These are phyloP conservation scores for Colletotrichum filicis DNA, from an alignment of 2,329 filamentous ascomycete species.

Conservation along the genomic window DNA sequence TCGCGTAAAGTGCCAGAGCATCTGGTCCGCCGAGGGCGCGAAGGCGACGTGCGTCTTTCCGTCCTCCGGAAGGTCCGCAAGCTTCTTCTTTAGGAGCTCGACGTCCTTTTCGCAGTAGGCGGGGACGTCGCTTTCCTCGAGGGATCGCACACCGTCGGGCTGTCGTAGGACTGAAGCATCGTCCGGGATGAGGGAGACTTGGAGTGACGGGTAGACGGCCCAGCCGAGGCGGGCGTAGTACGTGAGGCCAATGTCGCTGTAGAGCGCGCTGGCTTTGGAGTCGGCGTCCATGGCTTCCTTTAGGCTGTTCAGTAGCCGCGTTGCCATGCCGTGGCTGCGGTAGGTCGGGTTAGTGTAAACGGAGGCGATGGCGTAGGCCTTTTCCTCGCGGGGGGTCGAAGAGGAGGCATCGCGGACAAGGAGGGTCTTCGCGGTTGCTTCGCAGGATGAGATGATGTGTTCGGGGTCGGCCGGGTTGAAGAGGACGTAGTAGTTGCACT, in stretches of 20 bases:
- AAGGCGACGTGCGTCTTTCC: constrained; percentile 46
- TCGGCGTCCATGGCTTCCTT: constrained; percentile 46
- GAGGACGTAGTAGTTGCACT: constrained; percentile 46
- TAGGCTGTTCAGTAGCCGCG: constrained; percentile 45
- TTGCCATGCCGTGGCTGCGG: constrained; percentile 48
- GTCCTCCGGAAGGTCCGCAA: constrained; percentile 33
- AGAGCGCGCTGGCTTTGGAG: constrained; percentile 48
- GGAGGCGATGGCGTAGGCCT: constrained; percentile 47
- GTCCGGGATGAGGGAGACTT: constrained; percentile 46
- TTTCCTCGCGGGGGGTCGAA: constrained; percentile 39
- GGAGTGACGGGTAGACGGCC: constrained; percentile 43
- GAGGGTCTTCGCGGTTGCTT: constrained; percentile 37
- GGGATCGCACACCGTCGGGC: constrained; percentile 38
- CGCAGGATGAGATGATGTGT: constrained; percentile 48
- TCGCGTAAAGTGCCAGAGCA: constrained; percentile 47
- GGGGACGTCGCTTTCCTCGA: constrained; percentile 39
- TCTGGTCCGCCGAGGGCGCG: constrained; percentile 42
- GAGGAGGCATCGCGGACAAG: constrained; percentile 39
- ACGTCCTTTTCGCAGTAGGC: constrained; percentile 42
- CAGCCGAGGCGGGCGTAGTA: constrained; percentile 49
- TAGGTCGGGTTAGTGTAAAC: constrained; percentile 48
- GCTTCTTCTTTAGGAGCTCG: constrained; percentile 38
- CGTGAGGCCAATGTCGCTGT: constrained; percentile 46
- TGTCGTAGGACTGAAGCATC: constrained; percentile 33
- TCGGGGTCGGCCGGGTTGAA: constrained; percentile 41